Percentiles rank a stretch among this genome's conserved stretches.
Conservation (phyloP, 2,329 filamentous ascomycete species). For the Ceratocystis papillata region DNA sequence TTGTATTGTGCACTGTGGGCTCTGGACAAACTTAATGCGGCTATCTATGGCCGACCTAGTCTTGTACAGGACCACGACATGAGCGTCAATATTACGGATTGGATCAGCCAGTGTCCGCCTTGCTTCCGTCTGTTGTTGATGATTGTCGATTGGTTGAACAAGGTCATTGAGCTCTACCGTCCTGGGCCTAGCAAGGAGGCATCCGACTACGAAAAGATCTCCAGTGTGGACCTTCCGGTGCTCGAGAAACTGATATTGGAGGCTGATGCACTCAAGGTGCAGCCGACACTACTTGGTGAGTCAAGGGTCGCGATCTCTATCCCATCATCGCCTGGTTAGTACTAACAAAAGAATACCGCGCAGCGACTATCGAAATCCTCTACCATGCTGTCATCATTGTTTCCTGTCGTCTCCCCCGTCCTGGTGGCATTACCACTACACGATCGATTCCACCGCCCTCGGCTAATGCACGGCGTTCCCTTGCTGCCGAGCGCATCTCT, state of each 20-base stretch:
- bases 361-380: conserved; percentile 51
- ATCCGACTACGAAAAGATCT: conserved; percentile 35
- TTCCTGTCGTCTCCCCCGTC: conserved; percentile 45
- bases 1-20: conserved; percentile 52
- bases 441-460: conserved; percentile 38
- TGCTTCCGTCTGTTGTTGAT: conserved; percentile 48
- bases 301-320: background rate
- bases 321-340: background rate
- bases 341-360: conserved; percentile 25
- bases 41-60: conserved; percentile 49
- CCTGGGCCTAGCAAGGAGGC: conserved; percentile 38
- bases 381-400: conserved; percentile 55
- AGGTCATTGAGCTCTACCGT: conserved; percentile 50
- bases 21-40: conserved; percentile 48
- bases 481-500: conserved; percentile 48
- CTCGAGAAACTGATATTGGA: conserved; percentile 48
- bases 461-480: conserved; percentile 46
- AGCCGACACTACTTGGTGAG: conserved; percentile 41
- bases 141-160: conserved; percentile 46
- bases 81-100: conserved; percentile 42
- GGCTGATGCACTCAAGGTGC: conserved; percentile 40
- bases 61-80: conserved; percentile 52
- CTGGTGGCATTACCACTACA: conserved; percentile 33
- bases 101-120: conserved; percentile 41
- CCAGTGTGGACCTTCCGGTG: conserved; percentile 45